Evolutionary conservation across 768 basidiomycete species (phyloP).

Genomic region (Psilocybe cubensis): DNA sequence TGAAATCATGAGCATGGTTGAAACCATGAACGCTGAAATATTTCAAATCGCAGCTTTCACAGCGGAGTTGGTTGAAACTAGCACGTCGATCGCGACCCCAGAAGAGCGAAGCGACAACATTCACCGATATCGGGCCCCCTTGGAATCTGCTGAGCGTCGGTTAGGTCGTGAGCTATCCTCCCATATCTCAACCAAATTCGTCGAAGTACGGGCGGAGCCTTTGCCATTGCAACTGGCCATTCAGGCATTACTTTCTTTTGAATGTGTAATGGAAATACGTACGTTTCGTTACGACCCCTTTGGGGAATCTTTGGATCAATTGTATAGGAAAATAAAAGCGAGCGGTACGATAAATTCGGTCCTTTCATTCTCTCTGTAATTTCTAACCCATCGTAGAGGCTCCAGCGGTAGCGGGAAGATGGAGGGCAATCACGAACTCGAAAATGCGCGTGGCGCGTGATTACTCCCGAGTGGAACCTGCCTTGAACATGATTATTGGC

Average conservation of each 20-base stretch:
- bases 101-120: conserved; percentile 8
- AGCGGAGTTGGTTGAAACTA: conserved; percentile 32
- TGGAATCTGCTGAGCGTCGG: not conserved
- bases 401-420: conserved; percentile 51
- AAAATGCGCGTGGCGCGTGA: conserved; percentile 4
- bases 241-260: conserved; percentile 16
- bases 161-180: conserved; percentile 20
- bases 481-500: conserved; percentile 8
- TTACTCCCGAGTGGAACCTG: not conserved
- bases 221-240: conserved; percentile 26
- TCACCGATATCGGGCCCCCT: not conserved
- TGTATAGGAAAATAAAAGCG: conserved; percentile 11
- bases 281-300: not conserved
- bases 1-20: conserved; percentile 40
- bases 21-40: conserved; percentile 51
- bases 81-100: not conserved
- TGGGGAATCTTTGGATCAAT: conserved; percentile 2
- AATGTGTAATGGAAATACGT: conserved; percentile 7
- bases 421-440: conserved; percentile 50
- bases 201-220: conserved; percentile 17
- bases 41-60: conserved; percentile 50
- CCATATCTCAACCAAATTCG: conserved; percentile 15
- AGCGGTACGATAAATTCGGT: conserved; percentile 25
- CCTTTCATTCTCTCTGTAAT: not conserved
- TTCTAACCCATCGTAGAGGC: conserved; percentile 31